These are phyloP conservation scores for Liriodendron chinense DNA, from an alignment of 164 flowering plant species.

Conservation along the genomic window DNA sequence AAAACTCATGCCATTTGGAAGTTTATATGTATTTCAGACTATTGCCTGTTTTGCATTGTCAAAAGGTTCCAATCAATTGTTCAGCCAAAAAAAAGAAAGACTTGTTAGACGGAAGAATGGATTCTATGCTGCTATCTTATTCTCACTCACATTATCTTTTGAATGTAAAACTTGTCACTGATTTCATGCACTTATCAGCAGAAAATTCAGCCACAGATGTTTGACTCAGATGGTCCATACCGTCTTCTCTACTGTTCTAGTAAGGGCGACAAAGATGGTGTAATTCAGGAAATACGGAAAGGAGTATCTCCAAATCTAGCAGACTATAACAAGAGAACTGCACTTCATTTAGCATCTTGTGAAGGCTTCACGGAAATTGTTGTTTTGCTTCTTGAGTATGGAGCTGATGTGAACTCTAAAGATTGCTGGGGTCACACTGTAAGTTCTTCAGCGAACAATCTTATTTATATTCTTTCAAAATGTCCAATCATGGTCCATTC, in stretches of 20 bases:
- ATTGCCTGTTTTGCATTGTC: neutral
- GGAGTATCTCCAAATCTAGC: constrained; percentile 52
- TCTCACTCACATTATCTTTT: neutral
- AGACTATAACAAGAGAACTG: constrained; percentile 62
- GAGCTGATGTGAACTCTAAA: constrained; percentile 53
- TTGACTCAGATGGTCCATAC: constrained; percentile 44
- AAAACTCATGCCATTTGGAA: too few relatives aligned
- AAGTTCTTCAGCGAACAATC: constrained; percentile 21
- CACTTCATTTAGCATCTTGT: constrained; percentile 62
- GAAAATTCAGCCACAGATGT: constrained; percentile 11
- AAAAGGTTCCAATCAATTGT: neutral
- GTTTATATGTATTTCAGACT: too few relatives aligned
- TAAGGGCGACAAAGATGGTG: constrained; percentile 53
- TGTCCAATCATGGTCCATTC: neutral
- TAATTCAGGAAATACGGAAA: constrained; percentile 44
- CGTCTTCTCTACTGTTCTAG: constrained; percentile 53
- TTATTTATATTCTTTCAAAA: neutral
- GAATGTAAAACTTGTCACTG: neutral
- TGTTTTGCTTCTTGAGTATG: constrained; percentile 47
- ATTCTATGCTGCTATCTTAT: neutral
- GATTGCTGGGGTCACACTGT: constrained; percentile 69
- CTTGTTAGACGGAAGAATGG: neutral
- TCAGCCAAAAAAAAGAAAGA: neutral
- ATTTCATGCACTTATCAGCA: constrained; percentile 1
- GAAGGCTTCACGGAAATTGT: constrained; percentile 57